A percentile compares a stretch with the other conserved stretches of the same genome.
These are phyloP conservation scores for Phytophthora syringae DNA, from an alignment of 352 stramenopile species.

Conservation along the genomic window DNA sequence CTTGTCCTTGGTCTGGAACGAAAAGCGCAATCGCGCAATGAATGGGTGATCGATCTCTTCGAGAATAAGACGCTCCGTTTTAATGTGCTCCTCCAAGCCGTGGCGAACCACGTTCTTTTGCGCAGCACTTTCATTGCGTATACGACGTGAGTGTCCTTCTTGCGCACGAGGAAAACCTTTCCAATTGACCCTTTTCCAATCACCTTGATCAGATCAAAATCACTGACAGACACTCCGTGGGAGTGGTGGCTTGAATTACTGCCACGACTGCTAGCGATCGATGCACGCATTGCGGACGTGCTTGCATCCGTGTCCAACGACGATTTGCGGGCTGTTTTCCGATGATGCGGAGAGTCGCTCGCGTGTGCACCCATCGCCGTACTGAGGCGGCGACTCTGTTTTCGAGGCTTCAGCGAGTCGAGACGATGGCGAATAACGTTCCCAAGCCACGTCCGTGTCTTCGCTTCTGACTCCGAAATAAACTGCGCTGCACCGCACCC, in stretches of 20 bases:
- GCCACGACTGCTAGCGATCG: conserved; percentile 49
- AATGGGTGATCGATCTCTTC: conserved; percentile 98
- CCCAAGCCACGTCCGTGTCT: conserved; percentile 66
- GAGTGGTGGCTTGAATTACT: conserved; percentile 37
- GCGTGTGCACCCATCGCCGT: conserved; percentile 37
- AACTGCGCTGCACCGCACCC: conserved; percentile 55
- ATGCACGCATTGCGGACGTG: conserved; percentile 62
- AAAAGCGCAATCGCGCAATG: conserved; percentile 97
- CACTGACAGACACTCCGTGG: conserved; percentile 73
- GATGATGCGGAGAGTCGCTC: conserved; percentile 44
- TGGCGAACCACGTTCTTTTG: conserved; percentile 93
- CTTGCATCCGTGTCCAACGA: conserved; percentile 47
- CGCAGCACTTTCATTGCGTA: conserved; percentile 99
- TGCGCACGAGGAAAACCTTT: conserved; percentile 90
- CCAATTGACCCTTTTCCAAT: conserved; percentile 88
- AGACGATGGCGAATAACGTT: conserved; percentile 70
- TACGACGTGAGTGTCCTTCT: conserved; percentile 90
- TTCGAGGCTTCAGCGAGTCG: conserved; percentile 69
- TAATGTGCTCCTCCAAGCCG: conserved; percentile 95
- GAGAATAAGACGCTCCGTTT: conserved; percentile 98
- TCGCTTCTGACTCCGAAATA: conserved; percentile 65
- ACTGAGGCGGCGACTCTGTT: conserved; percentile 59
- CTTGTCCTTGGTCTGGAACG: conserved; percentile 96
- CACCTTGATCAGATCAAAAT: conserved; percentile 87
- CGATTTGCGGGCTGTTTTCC: conserved; percentile 51